Conservation (phyloP, 768 basidiomycete genomes). For the Clitopilus passeckerianus region DNA sequence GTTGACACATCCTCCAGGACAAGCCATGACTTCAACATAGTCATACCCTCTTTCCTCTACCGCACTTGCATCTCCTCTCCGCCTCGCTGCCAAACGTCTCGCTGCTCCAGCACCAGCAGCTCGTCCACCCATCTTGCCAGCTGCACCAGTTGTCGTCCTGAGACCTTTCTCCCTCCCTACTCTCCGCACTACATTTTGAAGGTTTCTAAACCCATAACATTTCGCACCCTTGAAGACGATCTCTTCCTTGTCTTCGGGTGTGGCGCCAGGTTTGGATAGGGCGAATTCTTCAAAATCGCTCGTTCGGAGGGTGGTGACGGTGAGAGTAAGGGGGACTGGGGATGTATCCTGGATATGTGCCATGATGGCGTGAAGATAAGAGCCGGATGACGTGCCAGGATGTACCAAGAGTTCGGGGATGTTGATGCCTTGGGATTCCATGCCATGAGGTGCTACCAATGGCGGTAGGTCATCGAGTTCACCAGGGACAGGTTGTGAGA, state of each 20-base stretch:
- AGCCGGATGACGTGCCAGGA: conserved; percentile 86
- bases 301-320: conserved; percentile 57
- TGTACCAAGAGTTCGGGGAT: conserved; percentile 76
- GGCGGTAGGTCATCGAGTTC: conserved; percentile 34
- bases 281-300: conserved; percentile 77
- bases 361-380: conserved; percentile 83
- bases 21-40: conserved; percentile 98
- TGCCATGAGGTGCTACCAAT: conserved; percentile 4
- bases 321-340: conserved; percentile 40
- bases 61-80: conserved; percentile 26
- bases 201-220: conserved; percentile 95
- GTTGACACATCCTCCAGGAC: conserved; percentile 95
- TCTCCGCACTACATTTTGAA: conserved; percentile 94
- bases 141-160: conserved; percentile 65
- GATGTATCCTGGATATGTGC: conserved; percentile 40
- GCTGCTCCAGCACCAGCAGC: conserved; percentile 7
- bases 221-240: conserved; percentile 89
- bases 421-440: neutral
- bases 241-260: conserved; percentile 36
- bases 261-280: conserved; percentile 23
- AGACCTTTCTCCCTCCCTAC: conserved; percentile 83
- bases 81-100: conserved; percentile 21
- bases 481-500: conserved; percentile 49
- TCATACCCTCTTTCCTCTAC: conserved; percentile 57
- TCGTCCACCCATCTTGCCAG: conserved; percentile 36